A percentile compares a stretch with the other conserved stretches of the same genome.
Evolutionary conservation across 768 basidiomycete genomes (phyloP).

Genomic region (Hypholoma sublateritium): DNA sequence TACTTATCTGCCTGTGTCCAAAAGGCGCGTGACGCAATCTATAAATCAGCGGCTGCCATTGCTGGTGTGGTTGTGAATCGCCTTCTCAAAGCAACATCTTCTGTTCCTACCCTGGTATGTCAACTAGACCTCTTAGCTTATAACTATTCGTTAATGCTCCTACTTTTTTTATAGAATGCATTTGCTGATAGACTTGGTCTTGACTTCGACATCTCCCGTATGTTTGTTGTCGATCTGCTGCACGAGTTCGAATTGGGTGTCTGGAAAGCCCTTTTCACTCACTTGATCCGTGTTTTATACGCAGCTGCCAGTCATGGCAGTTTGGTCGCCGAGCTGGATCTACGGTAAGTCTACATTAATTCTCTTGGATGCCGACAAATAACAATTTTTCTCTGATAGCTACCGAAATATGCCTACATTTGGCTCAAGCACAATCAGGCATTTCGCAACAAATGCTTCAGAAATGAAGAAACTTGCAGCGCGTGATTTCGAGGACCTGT

Average conservation of each 20-base stretch:
- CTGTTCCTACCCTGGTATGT: constrained; percentile 28
- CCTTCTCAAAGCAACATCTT: constrained; percentile 18
- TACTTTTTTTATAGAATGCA: background rate
- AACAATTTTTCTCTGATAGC: constrained; percentile 6
- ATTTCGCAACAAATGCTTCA: constrained; percentile 2
- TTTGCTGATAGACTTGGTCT: constrained; percentile 1
- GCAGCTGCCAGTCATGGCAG: background rate
- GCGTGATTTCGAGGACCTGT: constrained; percentile 6
- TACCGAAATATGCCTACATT: constrained; percentile 24
- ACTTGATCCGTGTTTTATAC: constrained; percentile 21
- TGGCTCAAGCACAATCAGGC: constrained; percentile 13
- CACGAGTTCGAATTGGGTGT: constrained; percentile 7
- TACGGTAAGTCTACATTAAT: constrained; percentile 7
- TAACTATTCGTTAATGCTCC: constrained; percentile 4
- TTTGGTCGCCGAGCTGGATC: background rate
- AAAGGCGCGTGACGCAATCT: constrained; percentile 5
- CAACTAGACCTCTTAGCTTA: background rate
- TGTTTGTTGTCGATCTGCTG: constrained; percentile 4
- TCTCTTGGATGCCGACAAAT: background rate
- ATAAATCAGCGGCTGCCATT: background rate
- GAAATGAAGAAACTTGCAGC: constrained; percentile 11
- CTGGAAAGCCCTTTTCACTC: constrained; percentile 25
- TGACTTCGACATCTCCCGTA: background rate
- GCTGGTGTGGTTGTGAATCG: background rate
- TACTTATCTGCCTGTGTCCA: constrained; percentile 1